phyloP scores from a whole-genome alignment of 2,329 filamentous ascomycete genomes.

The Hypocreales sp. region DNA sequence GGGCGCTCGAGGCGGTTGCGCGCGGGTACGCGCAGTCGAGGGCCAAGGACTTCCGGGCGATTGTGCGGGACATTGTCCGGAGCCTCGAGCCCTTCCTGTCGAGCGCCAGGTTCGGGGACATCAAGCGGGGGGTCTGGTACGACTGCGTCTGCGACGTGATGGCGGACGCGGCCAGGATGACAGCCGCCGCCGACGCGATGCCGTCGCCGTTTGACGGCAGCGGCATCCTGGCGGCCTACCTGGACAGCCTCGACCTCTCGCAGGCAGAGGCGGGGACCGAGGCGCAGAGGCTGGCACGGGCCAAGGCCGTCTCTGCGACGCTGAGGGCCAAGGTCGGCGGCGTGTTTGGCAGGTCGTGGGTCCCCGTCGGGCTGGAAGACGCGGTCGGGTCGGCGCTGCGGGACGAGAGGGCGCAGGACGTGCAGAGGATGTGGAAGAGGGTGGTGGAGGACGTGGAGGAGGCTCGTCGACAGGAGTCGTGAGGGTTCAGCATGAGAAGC shows the following conservation, averaged over 20 bases:
- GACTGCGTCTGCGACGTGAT: slow-evolving; percentile 30
- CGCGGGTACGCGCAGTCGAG: slow-evolving; percentile 29
- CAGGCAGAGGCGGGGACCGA: slow-evolving; percentile 32
- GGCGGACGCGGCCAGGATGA: slow-evolving; percentile 18
- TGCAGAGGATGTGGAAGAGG: slow-evolving; percentile 26
- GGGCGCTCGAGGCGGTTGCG: slow-evolving; percentile 34
- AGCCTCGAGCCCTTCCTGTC: slow-evolving; percentile 24
- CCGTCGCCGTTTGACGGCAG: slow-evolving; percentile 5
- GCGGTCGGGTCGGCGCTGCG: slow-evolving; percentile 17
- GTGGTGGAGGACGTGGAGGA: slow-evolving; percentile 14
- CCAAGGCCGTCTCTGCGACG: slow-evolving; percentile 27
- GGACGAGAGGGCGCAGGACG: slow-evolving; percentile 27
- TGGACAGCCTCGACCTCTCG: slow-evolving; percentile 30
- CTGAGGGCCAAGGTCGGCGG: slow-evolving; percentile 25
- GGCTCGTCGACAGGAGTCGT: too few relatives aligned
- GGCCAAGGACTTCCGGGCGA: slow-evolving; percentile 18
- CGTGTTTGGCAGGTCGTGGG: slow-evolving; percentile 20
- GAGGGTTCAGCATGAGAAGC: too few relatives aligned
- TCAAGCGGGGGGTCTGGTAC: slow-evolving; percentile 38
- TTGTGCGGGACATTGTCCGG: slow-evolving; percentile 23
- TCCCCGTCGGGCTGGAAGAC: slow-evolving; percentile 13
- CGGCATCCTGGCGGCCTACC: slow-evolving; percentile 19
- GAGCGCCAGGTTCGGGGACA: slow-evolving; percentile 20
- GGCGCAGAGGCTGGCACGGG: slow-evolving; percentile 30
- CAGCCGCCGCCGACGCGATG: slow-evolving; percentile 7